Evolutionary conservation across 495 filamentous ascomycete genomes (phyloP).

Genomic region (Hypoxylon fragiforme): DNA sequence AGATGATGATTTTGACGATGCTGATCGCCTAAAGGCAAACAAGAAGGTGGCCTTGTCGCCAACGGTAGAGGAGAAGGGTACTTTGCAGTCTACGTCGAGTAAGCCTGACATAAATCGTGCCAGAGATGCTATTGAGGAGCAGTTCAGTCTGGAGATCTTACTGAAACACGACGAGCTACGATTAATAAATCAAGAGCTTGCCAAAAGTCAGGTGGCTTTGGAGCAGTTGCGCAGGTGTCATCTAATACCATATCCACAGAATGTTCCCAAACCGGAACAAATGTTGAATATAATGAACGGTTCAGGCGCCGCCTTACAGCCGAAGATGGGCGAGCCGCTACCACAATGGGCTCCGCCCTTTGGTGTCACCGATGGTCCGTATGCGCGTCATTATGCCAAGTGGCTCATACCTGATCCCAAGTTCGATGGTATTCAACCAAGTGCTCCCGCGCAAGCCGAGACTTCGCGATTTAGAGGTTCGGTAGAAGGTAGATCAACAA

Average conservation of each 20-base stretch:
- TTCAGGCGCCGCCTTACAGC: slow-evolving; percentile 64
- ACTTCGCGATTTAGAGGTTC: slow-evolving; percentile 44
- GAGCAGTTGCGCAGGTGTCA: slow-evolving; percentile 93
- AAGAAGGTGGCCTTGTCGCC: slow-evolving; percentile 36
- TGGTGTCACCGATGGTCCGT: slow-evolving; percentile 88
- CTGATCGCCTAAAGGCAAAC: slow-evolving; percentile 43
- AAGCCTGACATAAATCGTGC: slow-evolving; percentile 46
- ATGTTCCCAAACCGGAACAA: slow-evolving; percentile 60
- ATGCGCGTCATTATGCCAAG: slow-evolving; percentile 87
- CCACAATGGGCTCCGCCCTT: slow-evolving; percentile 76
- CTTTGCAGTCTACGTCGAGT: slow-evolving; percentile 13
- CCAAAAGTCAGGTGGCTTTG: slow-evolving; percentile 92
- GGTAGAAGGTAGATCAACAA: slow-evolving; percentile 73
- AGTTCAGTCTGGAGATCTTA: slow-evolving; percentile 89
- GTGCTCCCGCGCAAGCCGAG: slow-evolving; percentile 35
- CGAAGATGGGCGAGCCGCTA: slow-evolving; percentile 59
- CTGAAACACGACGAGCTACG: slow-evolving; percentile 93
- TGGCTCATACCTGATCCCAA: slow-evolving; percentile 89
- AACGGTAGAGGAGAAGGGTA: slow-evolving; percentile 21
- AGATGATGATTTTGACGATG: slow-evolving; percentile 25
- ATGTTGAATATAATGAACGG: slow-evolving; percentile 70
- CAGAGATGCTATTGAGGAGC: slow-evolving; percentile 75
- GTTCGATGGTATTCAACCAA: slow-evolving; percentile 71
- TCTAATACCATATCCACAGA: slow-evolving; percentile 81
- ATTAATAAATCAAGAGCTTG: slow-evolving; percentile 92